phyloP scores from a whole-genome alignment of 495 filamentous ascomycete genomes.

The Neurospora sp. region DNA sequence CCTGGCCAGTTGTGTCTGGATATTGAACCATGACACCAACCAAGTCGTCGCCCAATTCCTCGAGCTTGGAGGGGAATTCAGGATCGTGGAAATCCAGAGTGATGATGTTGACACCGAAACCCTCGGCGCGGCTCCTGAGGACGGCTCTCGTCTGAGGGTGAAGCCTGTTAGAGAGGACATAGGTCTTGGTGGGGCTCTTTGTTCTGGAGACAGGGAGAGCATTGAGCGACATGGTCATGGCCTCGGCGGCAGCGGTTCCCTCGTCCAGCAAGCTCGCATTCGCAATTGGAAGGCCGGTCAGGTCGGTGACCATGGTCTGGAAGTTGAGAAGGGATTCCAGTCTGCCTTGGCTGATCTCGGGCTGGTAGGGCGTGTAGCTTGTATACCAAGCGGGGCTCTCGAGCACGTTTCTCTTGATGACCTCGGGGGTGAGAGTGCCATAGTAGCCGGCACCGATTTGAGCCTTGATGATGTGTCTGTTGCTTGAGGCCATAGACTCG shows the following conservation, averaged over 20 bases:
- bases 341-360: slow-evolving; percentile 93
- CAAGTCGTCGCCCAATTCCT: slow-evolving; percentile 69
- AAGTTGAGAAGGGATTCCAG: slow-evolving; percentile 93
- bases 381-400: slow-evolving; percentile 98
- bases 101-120: slow-evolving; percentile 77
- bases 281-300: slow-evolving; percentile 80
- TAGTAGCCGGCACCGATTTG: slow-evolving; percentile 89
- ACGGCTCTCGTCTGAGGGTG: slow-evolving; percentile 89
- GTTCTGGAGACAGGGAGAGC: slow-evolving; percentile 60
- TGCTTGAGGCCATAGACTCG: slow-evolving; percentile 52
- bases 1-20: slow-evolving; percentile 78
- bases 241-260: slow-evolving; percentile 88
- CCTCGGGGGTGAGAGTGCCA: slow-evolving; percentile 73
- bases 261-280: slow-evolving; percentile 95
- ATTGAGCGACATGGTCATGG: slow-evolving; percentile 90
- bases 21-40: slow-evolving; percentile 93
- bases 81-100: slow-evolving; percentile 56
- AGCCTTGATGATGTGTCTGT: slow-evolving; percentile 51
- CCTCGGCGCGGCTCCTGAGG: slow-evolving; percentile 78
- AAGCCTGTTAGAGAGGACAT: slow-evolving; percentile 70
- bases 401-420: slow-evolving; percentile 89
- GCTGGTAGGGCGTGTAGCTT: slow-evolving; percentile 97
- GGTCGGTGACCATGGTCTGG: slow-evolving; percentile 85
- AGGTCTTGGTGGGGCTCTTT: slow-evolving; percentile 68
- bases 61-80: slow-evolving; percentile 50